Evolutionary conservation across 306 rosid species (phyloP).

Genomic region (Citrullus colocynthis): DNA sequence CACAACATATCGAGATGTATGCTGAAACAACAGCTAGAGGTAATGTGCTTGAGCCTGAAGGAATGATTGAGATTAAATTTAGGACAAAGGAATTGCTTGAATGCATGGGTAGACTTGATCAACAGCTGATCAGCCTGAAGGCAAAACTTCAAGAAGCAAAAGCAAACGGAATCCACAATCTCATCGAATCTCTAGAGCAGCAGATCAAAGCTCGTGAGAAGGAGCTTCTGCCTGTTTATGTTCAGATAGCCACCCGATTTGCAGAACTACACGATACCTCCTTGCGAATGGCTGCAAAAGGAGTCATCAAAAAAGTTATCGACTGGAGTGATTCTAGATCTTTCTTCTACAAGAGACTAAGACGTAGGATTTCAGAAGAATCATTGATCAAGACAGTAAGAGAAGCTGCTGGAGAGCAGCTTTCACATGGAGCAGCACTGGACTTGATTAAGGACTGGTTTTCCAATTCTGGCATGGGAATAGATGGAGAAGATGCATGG

Average conservation of each 20-base stretch:
- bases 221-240: conserved; percentile 82
- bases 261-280: conserved; percentile 96
- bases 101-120: conserved; percentile 92
- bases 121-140: conserved; percentile 58
- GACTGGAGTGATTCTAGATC: conserved; percentile 71
- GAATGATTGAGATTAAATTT: conserved; percentile 94
- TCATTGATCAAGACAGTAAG: conserved; percentile 52
- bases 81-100: conserved; percentile 82
- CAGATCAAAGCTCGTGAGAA: conserved; percentile 77
- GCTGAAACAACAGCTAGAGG: conserved; percentile 89
- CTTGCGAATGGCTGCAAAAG: conserved; percentile 91
- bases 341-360: conserved; percentile 69
- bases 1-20: conserved; percentile 88
- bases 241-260: conserved; percentile 85
- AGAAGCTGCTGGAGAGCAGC: conserved; percentile 76
- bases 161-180: conserved; percentile 20
- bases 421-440: conserved; percentile 52
- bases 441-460: conserved; percentile 64
- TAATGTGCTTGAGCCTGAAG: conserved; percentile 97
- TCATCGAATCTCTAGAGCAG: conserved; percentile 58
- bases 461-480: conserved; percentile 37
- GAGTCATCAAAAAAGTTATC: conserved; percentile 71
- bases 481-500: conserved; percentile 52
- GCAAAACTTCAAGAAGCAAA: conserved; percentile 63
- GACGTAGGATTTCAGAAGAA: conserved; percentile 68